Evolutionary conservation across 345 rosid genomes (phyloP), one percentile per base, ranked within the genome.

Genomic region (Brassica napus): DNA sequence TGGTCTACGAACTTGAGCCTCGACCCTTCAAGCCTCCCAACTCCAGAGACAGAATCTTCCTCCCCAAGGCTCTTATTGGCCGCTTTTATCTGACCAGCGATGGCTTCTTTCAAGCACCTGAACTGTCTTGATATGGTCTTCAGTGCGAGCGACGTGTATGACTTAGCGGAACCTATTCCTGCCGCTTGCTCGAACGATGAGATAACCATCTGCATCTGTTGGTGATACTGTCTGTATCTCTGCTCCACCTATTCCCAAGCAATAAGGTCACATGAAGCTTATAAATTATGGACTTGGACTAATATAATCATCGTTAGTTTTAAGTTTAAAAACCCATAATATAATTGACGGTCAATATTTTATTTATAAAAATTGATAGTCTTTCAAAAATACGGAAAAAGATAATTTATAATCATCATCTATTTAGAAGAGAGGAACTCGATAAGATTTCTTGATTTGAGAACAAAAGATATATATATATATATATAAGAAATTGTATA

Each of bases 101-200:
- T 95, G 0, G 98, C 94, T 16, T 95, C 99, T 84, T 90, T 95
- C 77, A 95, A 81, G 80, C 98, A 95, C 72, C 97, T 77, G 74
- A 95, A 93, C 83, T 93, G 98, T 91, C 89, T 93, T 0, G 99
- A 95, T 82, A 95, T 95, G 18, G 99, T 95, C 80, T 91, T 87
- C 32, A 95, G 82, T 1, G 99, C 98, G 8, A 95, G 89, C 5
- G 94, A 85, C 3, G 98, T 93, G 85, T 95, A 95, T 30, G 98
- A 91, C 84, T 80, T 95, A 0, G 98, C 98, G 3, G 99, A 93
- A 0, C 94, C 93, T 63, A 81, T 85, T 71, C 99, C 98, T 6
- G 98, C 94, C 1, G 88, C 92, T 81, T 90, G 98, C 78, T 95
- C 98, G 44, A 95, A 93, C 34, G 96, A 83, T 5, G 96, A 88